These are phyloP conservation scores for Achaetomium macrosporum DNA, from an alignment of 2,329 filamentous ascomycete genomes.

Conservation along the genomic window DNA sequence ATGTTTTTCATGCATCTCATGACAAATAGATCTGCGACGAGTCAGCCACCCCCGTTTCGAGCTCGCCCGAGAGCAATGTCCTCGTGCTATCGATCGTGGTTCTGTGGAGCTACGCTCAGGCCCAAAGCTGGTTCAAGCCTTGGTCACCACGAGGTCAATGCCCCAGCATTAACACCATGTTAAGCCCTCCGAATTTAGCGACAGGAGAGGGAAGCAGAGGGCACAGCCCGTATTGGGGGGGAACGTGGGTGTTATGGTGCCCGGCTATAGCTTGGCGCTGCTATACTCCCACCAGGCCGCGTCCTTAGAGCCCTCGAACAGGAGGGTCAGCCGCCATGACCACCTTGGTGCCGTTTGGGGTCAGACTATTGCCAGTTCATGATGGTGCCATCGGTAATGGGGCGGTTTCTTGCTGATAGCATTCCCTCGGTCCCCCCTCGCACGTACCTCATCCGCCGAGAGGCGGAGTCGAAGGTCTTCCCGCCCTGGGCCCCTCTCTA, in stretches of 20 bases:
- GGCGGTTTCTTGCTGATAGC: slow-evolving; percentile 2
- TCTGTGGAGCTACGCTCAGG: not conserved
- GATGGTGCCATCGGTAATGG: slow-evolving; percentile 20
- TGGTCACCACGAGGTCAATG: slow-evolving; percentile 3
- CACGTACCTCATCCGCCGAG: slow-evolving; percentile 3
- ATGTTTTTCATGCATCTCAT: slow-evolving; percentile 19
- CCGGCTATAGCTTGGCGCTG: slow-evolving; percentile 19
- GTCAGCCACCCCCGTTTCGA: not conserved
- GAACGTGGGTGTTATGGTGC: slow-evolving; percentile 12
- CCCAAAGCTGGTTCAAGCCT: not conserved
- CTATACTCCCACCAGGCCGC: slow-evolving; percentile 20
- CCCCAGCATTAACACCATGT: slow-evolving; percentile 5
- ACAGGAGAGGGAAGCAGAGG: slow-evolving; percentile 5
- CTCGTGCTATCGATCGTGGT: not conserved
- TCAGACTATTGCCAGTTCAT: slow-evolving; percentile 22
- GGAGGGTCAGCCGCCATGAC: slow-evolving; percentile 2
- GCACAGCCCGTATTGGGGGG: slow-evolving; percentile 12
- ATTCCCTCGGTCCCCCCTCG: not conserved
- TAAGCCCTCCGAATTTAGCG: slow-evolving; percentile 4
- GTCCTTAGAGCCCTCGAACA: slow-evolving; percentile 9
- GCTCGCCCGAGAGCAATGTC: not conserved
- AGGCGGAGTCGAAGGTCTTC: slow-evolving; percentile 4
- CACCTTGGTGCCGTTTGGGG: slow-evolving; percentile 9
- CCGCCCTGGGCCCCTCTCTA: not conserved
- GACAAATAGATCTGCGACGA: slow-evolving; percentile 6